Percentiles rank a stretch among this genome's conserved stretches.
These are phyloP conservation scores for Xylaria intraflava DNA, from an alignment of 495 filamentous ascomycete genomes.

Conservation along the genomic window DNA sequence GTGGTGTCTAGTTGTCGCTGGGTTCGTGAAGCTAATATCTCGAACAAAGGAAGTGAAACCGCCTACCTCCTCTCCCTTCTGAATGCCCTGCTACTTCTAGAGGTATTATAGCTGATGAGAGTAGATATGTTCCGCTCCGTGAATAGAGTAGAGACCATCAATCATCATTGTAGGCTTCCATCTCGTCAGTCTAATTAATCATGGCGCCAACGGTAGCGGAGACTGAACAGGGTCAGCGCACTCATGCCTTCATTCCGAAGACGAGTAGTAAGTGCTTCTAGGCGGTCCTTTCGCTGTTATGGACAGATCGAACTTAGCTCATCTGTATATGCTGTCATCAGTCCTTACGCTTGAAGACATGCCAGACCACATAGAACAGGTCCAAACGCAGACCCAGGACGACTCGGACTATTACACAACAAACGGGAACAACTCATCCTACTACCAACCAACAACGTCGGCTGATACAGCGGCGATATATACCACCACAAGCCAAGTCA, in stretches of 20 bases:
- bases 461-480: neutral
- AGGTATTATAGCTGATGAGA: neutral
- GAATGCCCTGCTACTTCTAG: neutral
- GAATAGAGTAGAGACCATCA: neutral
- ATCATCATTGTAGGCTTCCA: neutral
- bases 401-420: conserved; percentile 1
- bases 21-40: neutral
- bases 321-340: neutral
- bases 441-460: neutral
- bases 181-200: neutral
- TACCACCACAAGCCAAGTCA: neutral
- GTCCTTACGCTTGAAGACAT: neutral
- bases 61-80: neutral
- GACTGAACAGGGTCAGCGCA: neutral
- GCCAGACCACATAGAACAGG: neutral
- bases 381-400: neutral
- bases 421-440: neutral
- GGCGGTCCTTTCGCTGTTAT: neutral
- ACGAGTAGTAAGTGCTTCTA: neutral
- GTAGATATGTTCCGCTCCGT: neutral
- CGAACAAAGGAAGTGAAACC: neutral
- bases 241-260: neutral
- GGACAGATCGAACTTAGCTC: neutral
- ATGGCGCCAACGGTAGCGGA: neutral
- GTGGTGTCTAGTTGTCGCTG: neutral